These are phyloP conservation scores for Penicillium sp. DNA, from an alignment of 2,329 filamentous ascomycete species.

Conservation along the genomic window DNA sequence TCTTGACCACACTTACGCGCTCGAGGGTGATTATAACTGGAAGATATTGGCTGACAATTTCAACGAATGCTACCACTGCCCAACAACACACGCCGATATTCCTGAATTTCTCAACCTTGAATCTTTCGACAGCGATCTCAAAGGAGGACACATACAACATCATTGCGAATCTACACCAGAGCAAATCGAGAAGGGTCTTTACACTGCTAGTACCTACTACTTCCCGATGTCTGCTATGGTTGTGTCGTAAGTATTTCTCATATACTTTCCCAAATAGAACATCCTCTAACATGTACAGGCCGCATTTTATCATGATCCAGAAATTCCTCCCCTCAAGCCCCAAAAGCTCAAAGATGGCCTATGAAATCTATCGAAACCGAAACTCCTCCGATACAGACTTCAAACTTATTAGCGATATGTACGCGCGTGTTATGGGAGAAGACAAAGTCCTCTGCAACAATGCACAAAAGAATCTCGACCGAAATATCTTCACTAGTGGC, in stretches of 20 bases:
- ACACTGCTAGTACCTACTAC: conserved; percentile 34
- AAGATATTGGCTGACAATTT: conserved; percentile 26
- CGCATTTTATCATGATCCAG: conserved; percentile 65
- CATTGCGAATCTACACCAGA: conserved; percentile 49
- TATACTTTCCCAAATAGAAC: neutral
- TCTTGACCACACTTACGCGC: conserved; percentile 19
- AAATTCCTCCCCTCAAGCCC: conserved; percentile 58
- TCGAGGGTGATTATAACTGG: conserved; percentile 25
- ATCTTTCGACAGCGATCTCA: conserved; percentile 54
- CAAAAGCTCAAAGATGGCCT: conserved; percentile 55
- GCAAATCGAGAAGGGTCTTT: conserved; percentile 49
- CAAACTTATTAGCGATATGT: conserved; percentile 56
- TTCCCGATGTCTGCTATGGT: conserved; percentile 35
- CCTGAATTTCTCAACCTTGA: conserved; percentile 57
- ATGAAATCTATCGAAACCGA: conserved; percentile 64
- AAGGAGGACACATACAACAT: conserved; percentile 52
- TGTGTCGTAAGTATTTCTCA: conserved; percentile 27
- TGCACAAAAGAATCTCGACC: conserved; percentile 60
- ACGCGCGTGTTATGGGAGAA: conserved; percentile 63
- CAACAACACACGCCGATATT: conserved; percentile 58
- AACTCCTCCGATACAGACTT: conserved; percentile 60
- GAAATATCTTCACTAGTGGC: conserved; percentile 61
- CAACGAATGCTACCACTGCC: conserved; percentile 62
- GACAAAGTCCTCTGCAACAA: conserved; percentile 62
- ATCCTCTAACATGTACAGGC: conserved; percentile 39